These are phyloP conservation scores for Tylopilus plumbeoviolaceoides DNA, from an alignment of 768 basidiomycete species.

Conservation along the genomic window DNA sequence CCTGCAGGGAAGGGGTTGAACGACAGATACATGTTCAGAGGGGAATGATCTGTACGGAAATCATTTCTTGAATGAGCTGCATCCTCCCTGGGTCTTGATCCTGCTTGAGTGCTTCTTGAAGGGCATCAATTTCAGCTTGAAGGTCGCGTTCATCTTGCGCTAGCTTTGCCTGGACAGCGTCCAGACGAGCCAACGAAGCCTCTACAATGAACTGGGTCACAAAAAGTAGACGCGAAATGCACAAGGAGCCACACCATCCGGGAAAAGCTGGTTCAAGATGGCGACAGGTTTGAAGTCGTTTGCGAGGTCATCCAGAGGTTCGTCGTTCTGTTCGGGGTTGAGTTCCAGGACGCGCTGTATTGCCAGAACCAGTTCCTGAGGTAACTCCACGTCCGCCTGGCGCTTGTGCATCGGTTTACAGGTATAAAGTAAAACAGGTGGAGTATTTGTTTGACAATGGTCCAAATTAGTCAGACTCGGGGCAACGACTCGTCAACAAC, in stretches of 20 bases:
- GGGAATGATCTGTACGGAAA: slow-evolving; percentile 57
- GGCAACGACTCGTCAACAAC: background rate
- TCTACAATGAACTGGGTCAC: slow-evolving; percentile 43
- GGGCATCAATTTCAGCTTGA: slow-evolving; percentile 63
- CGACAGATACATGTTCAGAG: background rate
- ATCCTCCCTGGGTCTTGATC: slow-evolving; percentile 89
- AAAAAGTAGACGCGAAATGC: background rate
- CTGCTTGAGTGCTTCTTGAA: slow-evolving; percentile 62
- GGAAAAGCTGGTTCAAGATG: slow-evolving; percentile 62
- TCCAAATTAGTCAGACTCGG: slow-evolving; percentile 14
- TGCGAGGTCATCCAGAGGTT: slow-evolving; percentile 56
- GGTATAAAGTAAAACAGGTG: background rate
- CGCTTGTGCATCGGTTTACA: slow-evolving; percentile 18
- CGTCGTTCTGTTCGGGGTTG: slow-evolving; percentile 38
- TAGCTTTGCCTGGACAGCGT: slow-evolving; percentile 65
- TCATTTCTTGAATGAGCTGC: slow-evolving; percentile 93
- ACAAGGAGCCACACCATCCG: slow-evolving; percentile 57
- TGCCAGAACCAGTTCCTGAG: slow-evolving; percentile 62
- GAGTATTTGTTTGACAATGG: background rate
- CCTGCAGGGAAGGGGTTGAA: slow-evolving; percentile 43
- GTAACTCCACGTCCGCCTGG: slow-evolving; percentile 43
- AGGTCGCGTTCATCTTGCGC: slow-evolving; percentile 65
- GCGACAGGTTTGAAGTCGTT: slow-evolving; percentile 53
- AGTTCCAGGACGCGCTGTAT: slow-evolving; percentile 69
- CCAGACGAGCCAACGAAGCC: slow-evolving; percentile 66